Conservation (phyloP, 2,329 filamentous ascomycete genomes). For the Xylaria sp. region DNA sequence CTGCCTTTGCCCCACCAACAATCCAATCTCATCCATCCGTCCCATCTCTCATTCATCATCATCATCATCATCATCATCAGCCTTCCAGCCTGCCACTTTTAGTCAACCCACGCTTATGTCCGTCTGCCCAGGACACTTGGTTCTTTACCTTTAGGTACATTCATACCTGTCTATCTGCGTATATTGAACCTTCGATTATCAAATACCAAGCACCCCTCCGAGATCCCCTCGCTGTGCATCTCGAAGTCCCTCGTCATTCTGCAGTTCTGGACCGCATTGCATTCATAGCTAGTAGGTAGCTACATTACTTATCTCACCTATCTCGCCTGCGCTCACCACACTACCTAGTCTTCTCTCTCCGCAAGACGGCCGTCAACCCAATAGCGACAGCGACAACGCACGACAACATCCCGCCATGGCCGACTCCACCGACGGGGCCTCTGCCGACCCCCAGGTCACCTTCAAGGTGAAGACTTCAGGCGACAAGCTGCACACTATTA, state of each 20-base stretch:
- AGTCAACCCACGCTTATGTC: neutral
- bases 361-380: neutral
- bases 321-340: neutral
- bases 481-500: conserved; percentile 85
- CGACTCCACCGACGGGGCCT: conserved; percentile 65
- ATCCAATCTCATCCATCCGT: conserved; percentile 5
- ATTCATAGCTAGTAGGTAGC: neutral
- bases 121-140: neutral
- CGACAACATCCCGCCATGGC: conserved; percentile 62
- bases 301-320: neutral
- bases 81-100: neutral
- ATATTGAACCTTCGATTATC: neutral
- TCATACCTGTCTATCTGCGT: neutral
- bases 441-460: conserved; percentile 80
- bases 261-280: neutral
- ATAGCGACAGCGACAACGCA: neutral
- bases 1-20: conserved; percentile 9
- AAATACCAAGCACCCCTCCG: neutral
- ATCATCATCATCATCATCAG: neutral
- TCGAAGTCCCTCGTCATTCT: neutral
- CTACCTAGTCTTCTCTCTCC: neutral
- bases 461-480: conserved; percentile 99
- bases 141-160: neutral
- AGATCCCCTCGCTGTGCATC: neutral
- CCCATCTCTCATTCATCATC: conserved; percentile 1